Evolutionary conservation across 2,329 filamentous ascomycete genomes (phyloP), one percentile per base, ranked within the genome.

Genomic region (Rhexocercosporidium sp.): DNA sequence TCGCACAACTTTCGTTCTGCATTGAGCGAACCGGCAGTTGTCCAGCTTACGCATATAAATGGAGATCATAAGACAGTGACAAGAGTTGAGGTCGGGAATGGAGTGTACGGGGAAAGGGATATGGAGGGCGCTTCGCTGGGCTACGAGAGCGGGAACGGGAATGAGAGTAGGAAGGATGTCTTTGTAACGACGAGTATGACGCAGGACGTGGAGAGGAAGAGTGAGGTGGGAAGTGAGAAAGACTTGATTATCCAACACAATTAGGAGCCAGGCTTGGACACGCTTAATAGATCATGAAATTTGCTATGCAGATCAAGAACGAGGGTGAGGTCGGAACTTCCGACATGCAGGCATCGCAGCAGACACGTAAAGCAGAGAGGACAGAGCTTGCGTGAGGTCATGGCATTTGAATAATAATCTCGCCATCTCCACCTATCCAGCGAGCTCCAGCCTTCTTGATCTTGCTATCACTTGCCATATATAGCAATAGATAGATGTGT

Each of bases 401-500:
- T 47, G 76, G 75, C 82, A 87, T 86, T 69, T 81, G 79, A 46
- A 90, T 80, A 9, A 92, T 81, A 0, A 81, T 79, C 44, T 84
- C 75, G 0, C 88, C 89, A 0, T 84, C 83, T 0, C 84, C 87
- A 77, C 89, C 93, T 61, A 90, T 78, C 92, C 93, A 97, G 57
- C 80, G 80, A 16, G 87, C 81, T 0, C 85, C 85, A 9, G 85
- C 85, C 7, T 81, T 81, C 66, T 85, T 84, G 18, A 94, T 78
- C 68, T 83, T 83, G 37, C 90, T 84, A 65, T 86, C 83, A 72
- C 90, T 95, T 0, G 89, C 91, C 16, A 94, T 79, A 75, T 92
- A 95, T 0, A 97, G 78, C 46, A 94, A 77, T 3, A 96, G 79
- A 77, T 93, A 97, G 39, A 92, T 83, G 73, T 96, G 90, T 63